Evolutionary conservation across 148 eudicot genomes (phyloP), one percentile per base, ranked within the genome.

Genomic region (Hydrangea macrophylla): DNA sequence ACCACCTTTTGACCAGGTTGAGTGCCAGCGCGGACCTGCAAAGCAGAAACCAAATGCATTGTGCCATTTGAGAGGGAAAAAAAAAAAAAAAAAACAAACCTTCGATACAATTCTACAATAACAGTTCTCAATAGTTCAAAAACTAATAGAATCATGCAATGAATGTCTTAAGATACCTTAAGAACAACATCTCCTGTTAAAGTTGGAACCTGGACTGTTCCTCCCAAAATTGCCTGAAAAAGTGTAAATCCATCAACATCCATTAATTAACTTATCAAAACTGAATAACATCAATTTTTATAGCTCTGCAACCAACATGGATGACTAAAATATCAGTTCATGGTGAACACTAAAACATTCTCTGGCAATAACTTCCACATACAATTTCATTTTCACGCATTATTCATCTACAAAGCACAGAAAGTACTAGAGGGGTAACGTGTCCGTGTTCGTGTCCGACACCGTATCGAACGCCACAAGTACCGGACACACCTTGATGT

Each of bases 1-100:
- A 90, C 90, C 72, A 93, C 98, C 77, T 93, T 93, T 76, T 93
- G 98, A 40, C 95, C 96, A 70, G 98, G 96, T 82, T 93, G 98
- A 55, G 98, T 88, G 45, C 98, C 98, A 24, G 98, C 86, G 57
- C 95, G 95, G 58, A 93, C 96, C 97, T 92, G 75, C 68, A 69
- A 54, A 71, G 3, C 42, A 35, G 36, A 70, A 33, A 26, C 11
- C 57, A 68, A 51, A 6, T 31, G 4, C 17, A 59, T 18, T 24
- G 0, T 0, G 20, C n/a, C 23, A 24, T 67, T 33, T 22, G 55
- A 22, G 45, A 28, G 50, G 31, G n/a, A 44, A 28, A 27, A 55
- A 26, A 62, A 60, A 17, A 22, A 8, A 26, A 5, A 27, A 7
- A 60, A 44, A 27, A n/a, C n/a, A n/a, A n/a, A n/a, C n/a, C n/a